Evolutionary conservation across 305 asterid genomes (phyloP).

Genomic region (Solanum hybrid): DNA sequence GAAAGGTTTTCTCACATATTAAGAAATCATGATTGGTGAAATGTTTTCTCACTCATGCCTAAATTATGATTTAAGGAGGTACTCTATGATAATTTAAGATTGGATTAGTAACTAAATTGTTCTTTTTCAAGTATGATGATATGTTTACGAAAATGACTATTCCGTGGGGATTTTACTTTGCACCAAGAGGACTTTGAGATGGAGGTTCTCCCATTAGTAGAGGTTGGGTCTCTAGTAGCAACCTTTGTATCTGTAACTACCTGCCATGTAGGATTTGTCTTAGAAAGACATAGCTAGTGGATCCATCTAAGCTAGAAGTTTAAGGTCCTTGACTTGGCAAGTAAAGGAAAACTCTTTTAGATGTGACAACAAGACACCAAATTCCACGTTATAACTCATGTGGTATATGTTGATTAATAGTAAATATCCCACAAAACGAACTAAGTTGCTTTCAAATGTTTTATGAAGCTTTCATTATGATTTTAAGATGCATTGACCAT

Average conservation of each 20-base stretch:
- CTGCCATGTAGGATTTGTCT: neutral
- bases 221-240: neutral
- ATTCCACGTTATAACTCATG: neutral
- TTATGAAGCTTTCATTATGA: neutral
- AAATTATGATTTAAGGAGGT: neutral
- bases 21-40: neutral
- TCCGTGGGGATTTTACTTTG: neutral
- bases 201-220: neutral
- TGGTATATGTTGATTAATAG: neutral
- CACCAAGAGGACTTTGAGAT: neutral
- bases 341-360: neutral
- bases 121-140: neutral
- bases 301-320: neutral
- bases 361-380: neutral
- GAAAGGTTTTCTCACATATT: neutral
- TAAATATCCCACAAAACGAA: neutral
- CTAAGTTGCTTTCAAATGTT: neutral
- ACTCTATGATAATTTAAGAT: neutral
- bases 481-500: neutral
- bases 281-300: neutral
- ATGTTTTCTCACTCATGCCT: neutral
- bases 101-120: neutral
- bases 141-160: neutral
- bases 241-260: neutral
- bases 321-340: neutral